Conservation (phyloP, 805 yeast genomes). For the Wickerhamiella kazuoi region DNA sequence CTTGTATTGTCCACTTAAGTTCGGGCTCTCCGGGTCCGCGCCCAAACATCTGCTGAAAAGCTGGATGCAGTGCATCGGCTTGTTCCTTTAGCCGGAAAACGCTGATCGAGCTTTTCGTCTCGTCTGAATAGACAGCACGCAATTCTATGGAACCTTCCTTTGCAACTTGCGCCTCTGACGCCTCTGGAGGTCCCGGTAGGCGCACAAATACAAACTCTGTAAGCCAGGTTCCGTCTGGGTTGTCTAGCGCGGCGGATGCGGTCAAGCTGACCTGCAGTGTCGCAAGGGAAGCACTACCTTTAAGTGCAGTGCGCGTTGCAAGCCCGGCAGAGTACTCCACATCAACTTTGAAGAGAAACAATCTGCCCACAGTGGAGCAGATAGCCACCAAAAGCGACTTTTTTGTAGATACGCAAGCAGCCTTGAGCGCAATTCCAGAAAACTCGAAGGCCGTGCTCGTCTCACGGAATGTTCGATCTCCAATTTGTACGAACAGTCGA, state of each 20-base stretch:
- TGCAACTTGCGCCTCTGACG: background rate
- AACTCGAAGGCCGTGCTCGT: conserved; percentile 13
- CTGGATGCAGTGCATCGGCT: conserved; percentile 5
- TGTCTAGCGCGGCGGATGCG: conserved; percentile 1
- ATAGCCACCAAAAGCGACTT: conserved; percentile 16
- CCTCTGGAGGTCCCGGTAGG: background rate
- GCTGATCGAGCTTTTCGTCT: background rate
- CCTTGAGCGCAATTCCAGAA: conserved; percentile 14
- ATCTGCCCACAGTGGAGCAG: conserved; percentile 10
- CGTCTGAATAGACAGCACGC: background rate
- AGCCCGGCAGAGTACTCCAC: conserved; percentile 11
- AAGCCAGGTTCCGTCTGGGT: conserved; percentile 2
- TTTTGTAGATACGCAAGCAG: conserved; percentile 14
- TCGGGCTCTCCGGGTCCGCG: conserved; percentile 1
- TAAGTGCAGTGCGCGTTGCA: conserved; percentile 1
- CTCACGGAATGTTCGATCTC: conserved; percentile 12
- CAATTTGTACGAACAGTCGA: conserved; percentile 37
- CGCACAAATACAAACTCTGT: conserved; percentile 4
- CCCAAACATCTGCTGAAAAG: background rate
- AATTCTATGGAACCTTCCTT: background rate
- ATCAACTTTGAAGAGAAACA: conserved; percentile 15
- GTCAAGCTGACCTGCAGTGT: conserved; percentile 1
- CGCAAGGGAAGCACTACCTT: background rate
- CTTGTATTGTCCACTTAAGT: background rate
- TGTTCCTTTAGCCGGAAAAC: background rate